phyloP scores from a whole-genome alignment of 1,284 basidiomycete genomes.

The Schizopora paradoxa region DNA sequence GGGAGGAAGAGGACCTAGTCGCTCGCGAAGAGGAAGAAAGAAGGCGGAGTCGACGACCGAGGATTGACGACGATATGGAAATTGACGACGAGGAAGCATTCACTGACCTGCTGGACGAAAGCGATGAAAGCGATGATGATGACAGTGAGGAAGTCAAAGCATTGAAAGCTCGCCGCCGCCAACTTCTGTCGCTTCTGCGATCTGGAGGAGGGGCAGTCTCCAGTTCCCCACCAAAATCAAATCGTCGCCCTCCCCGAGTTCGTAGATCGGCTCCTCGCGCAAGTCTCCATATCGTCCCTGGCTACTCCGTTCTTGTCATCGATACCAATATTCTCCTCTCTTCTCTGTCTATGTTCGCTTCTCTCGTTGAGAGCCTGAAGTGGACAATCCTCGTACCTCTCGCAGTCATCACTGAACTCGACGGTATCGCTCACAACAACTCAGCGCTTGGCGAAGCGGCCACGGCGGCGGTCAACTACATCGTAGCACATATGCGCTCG shows the following conservation, averaged over 20 bases:
- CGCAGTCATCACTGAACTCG: slow-evolving; percentile 94
- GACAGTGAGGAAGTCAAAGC: slow-evolving; percentile 66
- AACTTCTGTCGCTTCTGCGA: slow-evolving; percentile 7
- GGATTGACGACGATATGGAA: slow-evolving; percentile 49
- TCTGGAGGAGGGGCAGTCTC: slow-evolving; percentile 21
- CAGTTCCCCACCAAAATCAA: slow-evolving; percentile 7
- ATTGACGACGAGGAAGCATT: slow-evolving; percentile 48
- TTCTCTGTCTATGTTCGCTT: slow-evolving; percentile 64
- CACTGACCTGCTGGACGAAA: slow-evolving; percentile 32
- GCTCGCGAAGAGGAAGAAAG: slow-evolving; percentile 65
- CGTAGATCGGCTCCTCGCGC: slow-evolving; percentile 32
- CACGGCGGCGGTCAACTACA: slow-evolving; percentile 64
- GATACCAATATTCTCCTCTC: slow-evolving; percentile 94
- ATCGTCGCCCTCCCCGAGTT: slow-evolving; percentile 25
- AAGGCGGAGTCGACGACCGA: slow-evolving; percentile 51
- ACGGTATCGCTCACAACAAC: slow-evolving; percentile 73
- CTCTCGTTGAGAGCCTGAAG: slow-evolving; percentile 71
- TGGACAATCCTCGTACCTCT: slow-evolving; percentile 93
- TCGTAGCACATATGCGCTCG: slow-evolving; percentile 71
- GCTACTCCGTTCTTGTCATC: slow-evolving; percentile 87
- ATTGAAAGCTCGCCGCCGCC: slow-evolving; percentile 65
- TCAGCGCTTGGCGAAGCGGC: slow-evolving; percentile 70
- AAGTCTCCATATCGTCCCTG: slow-evolving; percentile 63
- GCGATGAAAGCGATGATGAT: slow-evolving; percentile 61
- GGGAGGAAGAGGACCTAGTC: slow-evolving; percentile 62